Conservation (phyloP, 257 asterid genomes). For the Penstemon newberryi region DNA sequence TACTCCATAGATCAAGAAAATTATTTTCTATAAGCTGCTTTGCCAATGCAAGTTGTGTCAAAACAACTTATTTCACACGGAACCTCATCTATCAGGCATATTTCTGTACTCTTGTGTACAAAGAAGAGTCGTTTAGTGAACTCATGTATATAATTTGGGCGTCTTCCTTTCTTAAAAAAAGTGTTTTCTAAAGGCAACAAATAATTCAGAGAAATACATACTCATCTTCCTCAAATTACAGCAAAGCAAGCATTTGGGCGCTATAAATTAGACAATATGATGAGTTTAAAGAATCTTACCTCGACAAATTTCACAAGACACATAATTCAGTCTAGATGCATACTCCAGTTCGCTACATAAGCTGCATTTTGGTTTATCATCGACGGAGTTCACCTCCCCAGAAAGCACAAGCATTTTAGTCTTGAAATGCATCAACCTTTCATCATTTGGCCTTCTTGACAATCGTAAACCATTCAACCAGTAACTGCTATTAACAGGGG, state of each 20-base stretch:
- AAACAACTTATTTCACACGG: constrained; percentile 10
- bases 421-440: constrained; percentile 51
- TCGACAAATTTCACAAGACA: constrained; percentile 84
- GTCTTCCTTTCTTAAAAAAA: constrained; percentile 10
- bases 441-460: constrained; percentile 67
- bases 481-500: constrained; percentile 51
- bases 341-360: constrained; percentile 73
- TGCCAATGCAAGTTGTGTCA: constrained; percentile 17
- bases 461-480: constrained; percentile 80
- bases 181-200: constrained; percentile 24
- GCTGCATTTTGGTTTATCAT: constrained; percentile 58
- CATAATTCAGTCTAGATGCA: constrained; percentile 55
- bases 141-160: constrained; percentile 2
- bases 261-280: constrained; percentile 21
- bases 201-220: neutral
- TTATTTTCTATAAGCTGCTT: constrained; percentile 14
- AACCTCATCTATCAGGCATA: neutral
- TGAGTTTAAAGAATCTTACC: constrained; percentile 44
- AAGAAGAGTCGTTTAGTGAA: neutral
- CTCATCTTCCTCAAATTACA: constrained; percentile 7
- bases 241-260: constrained; percentile 16
- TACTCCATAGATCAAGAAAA: constrained; percentile 16
- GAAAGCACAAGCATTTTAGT: constrained; percentile 51
- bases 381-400: constrained; percentile 39
- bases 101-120: constrained; percentile 9